Evolutionary conservation across 2,329 filamentous ascomycete species (phyloP), one percentile per base, ranked within the genome.

Genomic region (Fusarium vanettenii): DNA sequence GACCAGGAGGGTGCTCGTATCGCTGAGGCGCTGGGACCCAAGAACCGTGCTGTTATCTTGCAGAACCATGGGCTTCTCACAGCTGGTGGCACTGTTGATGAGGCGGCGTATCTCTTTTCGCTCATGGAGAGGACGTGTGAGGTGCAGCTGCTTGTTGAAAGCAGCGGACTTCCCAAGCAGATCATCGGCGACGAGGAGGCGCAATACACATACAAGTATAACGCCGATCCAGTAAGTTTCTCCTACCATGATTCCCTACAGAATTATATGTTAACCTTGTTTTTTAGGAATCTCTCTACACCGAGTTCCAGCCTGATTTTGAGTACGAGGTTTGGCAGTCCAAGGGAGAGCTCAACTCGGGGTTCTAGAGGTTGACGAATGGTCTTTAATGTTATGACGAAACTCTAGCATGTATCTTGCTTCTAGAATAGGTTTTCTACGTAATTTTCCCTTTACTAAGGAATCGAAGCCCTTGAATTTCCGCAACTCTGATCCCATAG

Each of bases 41-140:
- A 84, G 0, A 86, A 86, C 55, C 89, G 83, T 74, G 88, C 85
- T 0, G 83, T 90, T 66, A 89, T 93, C 33, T 81, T 93, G 31
- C 83, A 89, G 60, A 93, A 93, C 72, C 91, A 93, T 77, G 92
- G 92, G 0, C 79, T 93, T 14, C 79, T 93, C 50, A 92, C 90
- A 0, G 89, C 91, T 0, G 91, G 92, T 1, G 80, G 79, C 1
- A 93, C 91, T 0, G 91, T 93, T 1, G 92, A 93, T 68, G 91
- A 93, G 80, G 91, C 92, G 0, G 90, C 90, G 0, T 93, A 90
- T 76, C 79, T 92, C 14, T 92, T 92, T 78, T 74, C 73, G 2
- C 39, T 79, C 25, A 78, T 83, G 74, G 81, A 83, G 56, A 72
- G 80, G 64, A 79, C 77, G 2, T 83, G 82, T 45, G 78, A 82